Evolutionary conservation across 139 green algal genomes (phyloP), one percentile per base, ranked within the genome.

Genomic region (Volvox reticuliferus): DNA sequence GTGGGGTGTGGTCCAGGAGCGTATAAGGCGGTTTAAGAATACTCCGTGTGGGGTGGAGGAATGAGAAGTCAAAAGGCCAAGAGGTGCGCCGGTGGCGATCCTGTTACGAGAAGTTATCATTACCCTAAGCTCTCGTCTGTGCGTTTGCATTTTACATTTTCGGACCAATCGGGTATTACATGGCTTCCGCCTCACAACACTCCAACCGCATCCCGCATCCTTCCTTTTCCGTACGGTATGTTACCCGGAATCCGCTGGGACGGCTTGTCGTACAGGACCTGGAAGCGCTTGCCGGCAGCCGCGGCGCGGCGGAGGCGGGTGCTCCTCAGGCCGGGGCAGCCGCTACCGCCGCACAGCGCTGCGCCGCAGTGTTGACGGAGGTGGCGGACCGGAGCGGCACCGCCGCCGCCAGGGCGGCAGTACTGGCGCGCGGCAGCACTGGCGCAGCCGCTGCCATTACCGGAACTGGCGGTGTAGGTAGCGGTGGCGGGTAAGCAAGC

Each of bases 221-320:
- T 55, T 55, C 9, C 44, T 14, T 55, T 5, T 55, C 44, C n/a
- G n/a, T 55, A 55, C 44, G 9, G 5, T 14, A 55, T 55, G 44
- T 55, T 55, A 55, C 44, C n/a, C 44, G 44, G 44, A 55, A 55
- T 5, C 44, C 9, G 44, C 37, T 73, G 33, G 16, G 63, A 26
- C 12, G n/a, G n/a, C 14, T 33, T 71, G 44, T 86, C 26, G 26
- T 86, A 32, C 85, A 89, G 85, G 78, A 94, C 78, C 33, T 94
- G 61, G 88, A 94, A 33, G 89, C 78, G 20, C 68, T 95, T 17
- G 82, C 79, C 1, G 77, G 87, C 35, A 79, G 30, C 22, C 62
- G 87, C 35, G 36, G 87, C 16, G 78, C 78, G 9, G 35, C 78
- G 1, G 87, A 91, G 55, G 87, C 76, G 28, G 77, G 20, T 26